Percentiles rank a stretch among this genome's conserved stretches.
Evolutionary conservation across 495 filamentous ascomycete genomes (phyloP).

Genomic region (Penicillium maclennaniae): DNA sequence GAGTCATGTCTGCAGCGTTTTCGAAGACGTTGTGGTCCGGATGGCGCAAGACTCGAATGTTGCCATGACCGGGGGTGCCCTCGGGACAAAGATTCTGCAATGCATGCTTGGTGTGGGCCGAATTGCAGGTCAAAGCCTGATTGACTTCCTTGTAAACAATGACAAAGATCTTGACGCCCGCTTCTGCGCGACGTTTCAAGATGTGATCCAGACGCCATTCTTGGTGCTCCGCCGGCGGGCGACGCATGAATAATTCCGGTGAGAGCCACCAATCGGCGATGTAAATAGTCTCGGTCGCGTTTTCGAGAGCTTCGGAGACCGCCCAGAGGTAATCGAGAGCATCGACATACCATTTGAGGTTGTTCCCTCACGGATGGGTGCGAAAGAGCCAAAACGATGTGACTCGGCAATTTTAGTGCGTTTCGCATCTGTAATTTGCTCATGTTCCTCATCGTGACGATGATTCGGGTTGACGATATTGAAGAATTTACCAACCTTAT

Average conservation of each 20-base stretch:
- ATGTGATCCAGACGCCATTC: constrained; percentile 86
- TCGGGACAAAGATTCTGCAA: constrained; percentile 75
- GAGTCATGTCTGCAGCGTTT: constrained; percentile 92
- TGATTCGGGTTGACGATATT: constrained; percentile 84
- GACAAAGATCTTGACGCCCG: constrained; percentile 90
- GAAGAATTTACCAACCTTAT: constrained; percentile 63
- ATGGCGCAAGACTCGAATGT: constrained; percentile 87
- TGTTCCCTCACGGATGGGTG: constrained; percentile 78
- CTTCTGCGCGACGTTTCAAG: constrained; percentile 83
- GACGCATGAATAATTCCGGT: constrained; percentile 84
- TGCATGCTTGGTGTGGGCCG: constrained; percentile 85
- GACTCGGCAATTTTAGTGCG: constrained; percentile 65
- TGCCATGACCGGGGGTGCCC: constrained; percentile 74
- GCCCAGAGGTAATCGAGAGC: constrained; percentile 91
- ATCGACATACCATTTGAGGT: constrained; percentile 96
- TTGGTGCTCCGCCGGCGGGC: constrained; percentile 74
- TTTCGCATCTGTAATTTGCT: constrained; percentile 77
- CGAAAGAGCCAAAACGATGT: constrained; percentile 84
- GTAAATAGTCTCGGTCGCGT: constrained; percentile 89
- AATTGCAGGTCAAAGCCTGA: constrained; percentile 87
- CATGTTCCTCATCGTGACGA: constrained; percentile 91
- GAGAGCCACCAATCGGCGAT: constrained; percentile 97
- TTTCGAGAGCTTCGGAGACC: constrained; percentile 80
- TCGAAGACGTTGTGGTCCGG: constrained; percentile 94
- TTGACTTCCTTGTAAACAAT: constrained; percentile 89